Percentiles rank a stretch among this genome's conserved stretches.
Conservation (phyloP, 164 flowering plant genomes). For the Magnolia kwangsiensis region DNA sequence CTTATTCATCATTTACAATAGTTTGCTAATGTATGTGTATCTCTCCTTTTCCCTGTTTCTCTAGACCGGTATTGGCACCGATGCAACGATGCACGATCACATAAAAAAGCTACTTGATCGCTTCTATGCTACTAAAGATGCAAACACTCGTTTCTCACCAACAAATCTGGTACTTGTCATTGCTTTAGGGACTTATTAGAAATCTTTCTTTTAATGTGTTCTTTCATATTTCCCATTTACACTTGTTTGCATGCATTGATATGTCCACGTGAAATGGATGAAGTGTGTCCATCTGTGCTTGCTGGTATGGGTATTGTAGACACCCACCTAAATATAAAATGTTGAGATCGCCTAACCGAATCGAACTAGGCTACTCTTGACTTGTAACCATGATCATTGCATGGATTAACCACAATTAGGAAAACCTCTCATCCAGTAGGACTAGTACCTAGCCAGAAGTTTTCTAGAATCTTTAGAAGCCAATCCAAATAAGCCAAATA, state of each 20-base stretch:
- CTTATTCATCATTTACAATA: neutral
- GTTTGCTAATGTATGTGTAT: too few species aligned
- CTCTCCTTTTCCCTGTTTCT: slow-evolving; percentile 11
- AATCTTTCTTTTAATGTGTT: neutral
- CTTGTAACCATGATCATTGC: too few species aligned
- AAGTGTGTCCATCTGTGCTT: neutral
- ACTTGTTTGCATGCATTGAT: neutral
- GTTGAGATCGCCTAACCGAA: too few species aligned
- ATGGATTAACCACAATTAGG: too few species aligned
- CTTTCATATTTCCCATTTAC: neutral
- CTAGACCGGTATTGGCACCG: slow-evolving; percentile 97
- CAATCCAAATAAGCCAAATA: too few species aligned
- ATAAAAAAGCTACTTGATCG: slow-evolving; percentile 96
- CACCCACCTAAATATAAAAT: neutral
- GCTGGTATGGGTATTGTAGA: neutral
- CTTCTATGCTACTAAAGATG: slow-evolving; percentile 85
- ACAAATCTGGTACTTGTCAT: slow-evolving; percentile 59
- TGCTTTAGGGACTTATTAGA: too few species aligned
- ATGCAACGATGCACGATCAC: slow-evolving; percentile 99
- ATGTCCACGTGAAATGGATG: neutral
- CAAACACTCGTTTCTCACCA: slow-evolving; percentile 83
- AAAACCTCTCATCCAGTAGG: too few species aligned
- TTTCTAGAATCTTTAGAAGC: too few species aligned
- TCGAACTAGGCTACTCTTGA: too few species aligned
- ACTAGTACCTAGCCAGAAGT: too few species aligned